phyloP scores from a whole-genome alignment of 176 grass and related monocot species.

The Carex scoparia region DNA sequence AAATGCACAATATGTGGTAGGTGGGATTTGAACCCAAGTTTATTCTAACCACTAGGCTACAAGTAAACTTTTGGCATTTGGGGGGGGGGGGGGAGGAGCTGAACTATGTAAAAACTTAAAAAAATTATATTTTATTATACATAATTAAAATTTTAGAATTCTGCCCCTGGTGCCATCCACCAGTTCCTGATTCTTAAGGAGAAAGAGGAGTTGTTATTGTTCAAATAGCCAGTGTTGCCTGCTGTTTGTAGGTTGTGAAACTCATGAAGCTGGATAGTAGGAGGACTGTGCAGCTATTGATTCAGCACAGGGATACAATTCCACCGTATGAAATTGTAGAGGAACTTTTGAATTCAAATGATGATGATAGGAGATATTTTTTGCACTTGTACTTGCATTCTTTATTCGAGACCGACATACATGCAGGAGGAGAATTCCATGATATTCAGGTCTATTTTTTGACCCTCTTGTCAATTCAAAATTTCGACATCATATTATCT shows the following conservation, averaged over 20 bases:
- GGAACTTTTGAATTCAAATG: constrained; percentile 61
- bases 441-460: constrained; percentile 77
- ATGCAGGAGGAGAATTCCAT: constrained; percentile 87
- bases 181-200: background rate
- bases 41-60: too few species aligned
- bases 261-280: constrained; percentile 85
- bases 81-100: too few species aligned
- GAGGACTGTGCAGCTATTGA: constrained; percentile 64
- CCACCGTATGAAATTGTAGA: constrained; percentile 71
- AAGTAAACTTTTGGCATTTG: too few species aligned
- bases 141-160: too few species aligned
- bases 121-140: too few species aligned
- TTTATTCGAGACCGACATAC: constrained; percentile 81
- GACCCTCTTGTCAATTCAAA: constrained; percentile 4
- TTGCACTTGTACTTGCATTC: constrained; percentile 87
- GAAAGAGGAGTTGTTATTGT: background rate
- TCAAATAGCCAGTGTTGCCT: background rate
- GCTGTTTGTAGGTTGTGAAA: constrained; percentile 60
- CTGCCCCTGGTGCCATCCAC: background rate
- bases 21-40: too few species aligned
- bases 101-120: too few species aligned
- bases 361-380: constrained; percentile 61
- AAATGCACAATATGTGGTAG: too few species aligned
- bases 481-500: background rate
- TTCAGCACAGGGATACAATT: constrained; percentile 83